phyloP scores from a whole-genome alignment of 2,329 filamentous ascomycete species.

The Lachnellula occidentalis region DNA sequence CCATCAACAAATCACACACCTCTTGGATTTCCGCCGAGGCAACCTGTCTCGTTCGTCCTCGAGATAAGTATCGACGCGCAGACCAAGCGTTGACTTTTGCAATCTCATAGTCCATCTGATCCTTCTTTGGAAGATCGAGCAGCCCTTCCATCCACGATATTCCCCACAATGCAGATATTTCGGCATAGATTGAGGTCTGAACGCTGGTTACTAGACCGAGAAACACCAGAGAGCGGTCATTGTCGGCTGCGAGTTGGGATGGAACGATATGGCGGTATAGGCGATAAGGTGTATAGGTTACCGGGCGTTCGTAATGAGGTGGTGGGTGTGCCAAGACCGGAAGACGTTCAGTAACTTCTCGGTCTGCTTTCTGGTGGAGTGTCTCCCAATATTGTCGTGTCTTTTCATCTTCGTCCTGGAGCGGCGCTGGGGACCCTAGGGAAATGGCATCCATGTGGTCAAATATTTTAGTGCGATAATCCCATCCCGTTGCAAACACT shows the following conservation, averaged over 20 bases:
- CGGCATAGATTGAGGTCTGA: conserved; percentile 9
- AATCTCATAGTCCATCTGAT: no score
- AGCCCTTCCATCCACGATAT: conserved; percentile 11
- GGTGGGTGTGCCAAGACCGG: no score
- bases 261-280: conserved; percentile 14
- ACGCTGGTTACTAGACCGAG: conserved; percentile 8
- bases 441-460: not conserved
- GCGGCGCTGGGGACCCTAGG: no score
- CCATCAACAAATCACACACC: conserved; percentile 8
- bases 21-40: conserved; percentile 10
- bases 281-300: conserved; percentile 7
- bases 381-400: no score
- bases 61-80: conserved; percentile 5
- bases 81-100: conserved; percentile 3
- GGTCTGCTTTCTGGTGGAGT: no score
- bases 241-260: conserved; percentile 5
- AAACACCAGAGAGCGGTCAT: conserved; percentile 10
- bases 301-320: not conserved
- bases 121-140: conserved; percentile 4
- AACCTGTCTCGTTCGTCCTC: conserved; percentile 7
- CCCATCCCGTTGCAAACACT: conserved; percentile 14
- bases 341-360: no score
- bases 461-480: conserved; percentile 4
- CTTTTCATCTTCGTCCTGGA: no score
- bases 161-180: conserved; percentile 12